Evolutionary conservation across 148 eudicot genomes (phyloP).

Genomic region (Nyssa sinensis): DNA sequence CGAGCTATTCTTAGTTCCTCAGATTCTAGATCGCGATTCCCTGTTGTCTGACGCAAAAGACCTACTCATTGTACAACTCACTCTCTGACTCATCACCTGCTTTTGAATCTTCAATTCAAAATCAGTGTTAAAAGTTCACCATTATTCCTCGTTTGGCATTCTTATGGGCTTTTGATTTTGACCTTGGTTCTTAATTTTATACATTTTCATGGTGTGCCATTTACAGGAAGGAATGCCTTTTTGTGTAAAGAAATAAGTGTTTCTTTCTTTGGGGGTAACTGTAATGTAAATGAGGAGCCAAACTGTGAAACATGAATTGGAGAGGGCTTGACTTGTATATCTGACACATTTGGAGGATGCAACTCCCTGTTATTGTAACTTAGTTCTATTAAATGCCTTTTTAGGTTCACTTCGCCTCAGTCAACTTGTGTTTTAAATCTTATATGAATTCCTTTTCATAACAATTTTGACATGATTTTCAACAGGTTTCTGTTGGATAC

Average conservation of each 20-base stretch:
- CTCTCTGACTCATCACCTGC: no score
- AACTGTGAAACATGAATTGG: not conserved
- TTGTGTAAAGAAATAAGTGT: not conserved
- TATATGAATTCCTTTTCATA: slow-evolving; percentile 8
- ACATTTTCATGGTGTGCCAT: not conserved
- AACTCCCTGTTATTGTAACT: not conserved
- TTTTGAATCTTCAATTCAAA: no score
- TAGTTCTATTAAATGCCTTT: not conserved
- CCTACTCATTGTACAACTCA: no score
- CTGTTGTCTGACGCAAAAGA: no score
- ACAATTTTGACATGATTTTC: slow-evolving; percentile 31
- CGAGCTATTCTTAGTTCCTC: no score
- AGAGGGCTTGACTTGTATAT: not conserved
- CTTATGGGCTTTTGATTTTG: not conserved
- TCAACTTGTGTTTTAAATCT: not conserved
- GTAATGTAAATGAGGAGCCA: not conserved
- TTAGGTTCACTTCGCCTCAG: not conserved
- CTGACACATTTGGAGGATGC: slow-evolving; percentile 8
- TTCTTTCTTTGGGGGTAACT: not conserved
- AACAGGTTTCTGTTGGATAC: slow-evolving; percentile 97
- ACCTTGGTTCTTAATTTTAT: not conserved
- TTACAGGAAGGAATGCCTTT: not conserved
- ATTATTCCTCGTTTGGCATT: not conserved
- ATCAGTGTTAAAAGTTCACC: not conserved
- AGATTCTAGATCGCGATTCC: no score